Evolutionary conservation across 2,329 filamentous ascomycete species (phyloP).

Genomic region (Fusarium camptoceras): DNA sequence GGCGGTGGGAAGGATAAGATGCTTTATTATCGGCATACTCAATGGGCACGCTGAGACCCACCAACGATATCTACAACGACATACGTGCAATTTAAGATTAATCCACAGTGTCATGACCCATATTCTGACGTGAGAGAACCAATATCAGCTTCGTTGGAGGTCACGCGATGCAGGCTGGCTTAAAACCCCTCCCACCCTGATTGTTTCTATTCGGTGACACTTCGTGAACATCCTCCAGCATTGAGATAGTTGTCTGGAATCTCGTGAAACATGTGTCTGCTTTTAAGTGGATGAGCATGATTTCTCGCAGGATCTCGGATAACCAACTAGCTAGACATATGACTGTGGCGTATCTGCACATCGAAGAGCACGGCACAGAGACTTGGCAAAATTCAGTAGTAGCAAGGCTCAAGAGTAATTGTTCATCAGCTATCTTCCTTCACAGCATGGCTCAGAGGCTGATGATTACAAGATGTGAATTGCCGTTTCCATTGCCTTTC

Average conservation of each 20-base stretch:
- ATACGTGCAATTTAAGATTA: neutral
- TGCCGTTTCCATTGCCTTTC: neutral
- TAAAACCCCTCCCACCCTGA: neutral
- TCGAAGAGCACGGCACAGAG: neutral
- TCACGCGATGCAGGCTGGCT: neutral
- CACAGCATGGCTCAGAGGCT: neutral
- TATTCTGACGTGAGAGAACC: neutral
- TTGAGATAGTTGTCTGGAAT: too few species aligned
- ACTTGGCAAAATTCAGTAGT: neutral
- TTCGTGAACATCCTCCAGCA: too few species aligned
- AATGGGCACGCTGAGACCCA: neutral
- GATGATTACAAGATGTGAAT: neutral
- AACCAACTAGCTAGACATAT: neutral
- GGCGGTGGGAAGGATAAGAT: neutral
- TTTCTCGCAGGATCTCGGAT: neutral
- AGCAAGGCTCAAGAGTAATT: neutral
- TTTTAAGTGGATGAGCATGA: neutral
- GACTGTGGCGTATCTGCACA: neutral
- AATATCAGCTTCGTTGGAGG: neutral
- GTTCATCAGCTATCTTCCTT: neutral
- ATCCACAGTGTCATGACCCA: neutral
- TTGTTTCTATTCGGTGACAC: neutral
- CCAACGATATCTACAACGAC: neutral
- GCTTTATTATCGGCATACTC: neutral
- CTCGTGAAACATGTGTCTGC: too few species aligned